Evolutionary conservation across 805 yeast genomes (phyloP).

Genomic region (Kodamaea laetipori): DNA sequence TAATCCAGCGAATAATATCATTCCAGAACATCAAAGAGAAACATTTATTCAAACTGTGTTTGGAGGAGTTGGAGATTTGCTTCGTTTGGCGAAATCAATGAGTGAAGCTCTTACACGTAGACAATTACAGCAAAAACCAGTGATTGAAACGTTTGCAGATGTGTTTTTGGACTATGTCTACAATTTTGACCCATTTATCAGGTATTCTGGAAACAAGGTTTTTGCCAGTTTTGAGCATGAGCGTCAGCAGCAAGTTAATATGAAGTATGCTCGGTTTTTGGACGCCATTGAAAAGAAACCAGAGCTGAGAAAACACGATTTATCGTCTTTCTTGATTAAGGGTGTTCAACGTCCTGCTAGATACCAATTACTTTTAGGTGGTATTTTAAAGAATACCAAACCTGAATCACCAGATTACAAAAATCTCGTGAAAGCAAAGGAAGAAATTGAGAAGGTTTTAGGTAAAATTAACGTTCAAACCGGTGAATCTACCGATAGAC

Average conservation of each 20-base stretch:
- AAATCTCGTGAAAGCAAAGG: constrained; percentile 70
- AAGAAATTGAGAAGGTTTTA: constrained; percentile 72
- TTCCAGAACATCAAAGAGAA: constrained; percentile 86
- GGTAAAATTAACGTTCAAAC: constrained; percentile 80
- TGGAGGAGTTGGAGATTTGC: constrained; percentile 84
- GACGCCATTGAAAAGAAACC: constrained; percentile 86
- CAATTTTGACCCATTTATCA: constrained; percentile 86
- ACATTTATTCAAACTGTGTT: constrained; percentile 90
- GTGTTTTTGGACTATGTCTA: constrained; percentile 81
- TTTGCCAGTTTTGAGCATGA: constrained; percentile 95
- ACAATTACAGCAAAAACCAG: constrained; percentile 77
- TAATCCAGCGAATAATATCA: constrained; percentile 69
- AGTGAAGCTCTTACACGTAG: constrained; percentile 88
- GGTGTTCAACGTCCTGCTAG: constrained; percentile 96
- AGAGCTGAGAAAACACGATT: constrained; percentile 85
- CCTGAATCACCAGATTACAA: constrained; percentile 74
- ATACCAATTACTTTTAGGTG: constrained; percentile 80
- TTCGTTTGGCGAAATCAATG: constrained; percentile 77
- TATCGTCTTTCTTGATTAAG: constrained; percentile 89
- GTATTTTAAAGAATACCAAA: constrained; percentile 78
- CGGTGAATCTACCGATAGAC: constrained; percentile 92
- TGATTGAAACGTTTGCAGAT: constrained; percentile 85
- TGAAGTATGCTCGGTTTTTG: constrained; percentile 88
- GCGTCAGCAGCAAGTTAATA: constrained; percentile 86
- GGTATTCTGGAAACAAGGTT: constrained; percentile 92